Evolutionary conservation across 2,329 filamentous ascomycete species (phyloP).

Genomic region (Ophiostoma sp.): DNA sequence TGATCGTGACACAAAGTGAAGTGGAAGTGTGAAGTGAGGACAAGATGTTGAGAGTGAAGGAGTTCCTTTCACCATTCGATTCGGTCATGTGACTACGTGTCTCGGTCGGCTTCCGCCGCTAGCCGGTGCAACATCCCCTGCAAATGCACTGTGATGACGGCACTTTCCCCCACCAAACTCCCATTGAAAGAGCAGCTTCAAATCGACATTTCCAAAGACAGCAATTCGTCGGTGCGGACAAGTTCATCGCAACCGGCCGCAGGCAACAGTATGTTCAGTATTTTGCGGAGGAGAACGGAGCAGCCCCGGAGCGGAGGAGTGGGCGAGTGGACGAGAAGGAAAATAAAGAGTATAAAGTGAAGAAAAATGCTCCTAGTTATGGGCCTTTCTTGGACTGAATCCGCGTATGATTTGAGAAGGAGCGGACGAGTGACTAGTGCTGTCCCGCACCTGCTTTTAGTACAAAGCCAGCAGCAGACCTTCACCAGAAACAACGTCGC

Average conservation of each 20-base stretch:
- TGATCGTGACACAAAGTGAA: neutral
- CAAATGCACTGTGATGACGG: neutral
- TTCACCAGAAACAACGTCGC: neutral
- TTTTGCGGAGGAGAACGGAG: neutral
- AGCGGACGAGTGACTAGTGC: slow-evolving; percentile 3
- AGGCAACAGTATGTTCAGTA: neutral
- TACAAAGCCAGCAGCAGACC: neutral
- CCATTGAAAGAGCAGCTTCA: neutral
- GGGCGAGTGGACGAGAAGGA: slow-evolving; percentile 21
- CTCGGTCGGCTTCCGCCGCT: neutral
- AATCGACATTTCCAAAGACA: neutral
- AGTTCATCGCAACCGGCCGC: slow-evolving; percentile 11
- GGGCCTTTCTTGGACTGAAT: neutral
- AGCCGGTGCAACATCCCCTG: neutral
- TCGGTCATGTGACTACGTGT: neutral
- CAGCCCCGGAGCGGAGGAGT: slow-evolving; percentile 19
- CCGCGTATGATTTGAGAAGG: slow-evolving; percentile 2
- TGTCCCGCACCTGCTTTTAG: neutral
- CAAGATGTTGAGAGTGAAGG: neutral
- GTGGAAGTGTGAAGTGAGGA: neutral
- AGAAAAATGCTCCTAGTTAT: neutral
- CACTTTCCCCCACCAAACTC: neutral
- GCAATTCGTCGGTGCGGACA: neutral
- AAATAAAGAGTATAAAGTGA: neutral
- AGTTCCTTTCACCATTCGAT: too few relatives aligned